These are phyloP conservation scores for Paraconiothyrium sp. DNA, from an alignment of 2,329 filamentous ascomycete species.

Conservation along the genomic window DNA sequence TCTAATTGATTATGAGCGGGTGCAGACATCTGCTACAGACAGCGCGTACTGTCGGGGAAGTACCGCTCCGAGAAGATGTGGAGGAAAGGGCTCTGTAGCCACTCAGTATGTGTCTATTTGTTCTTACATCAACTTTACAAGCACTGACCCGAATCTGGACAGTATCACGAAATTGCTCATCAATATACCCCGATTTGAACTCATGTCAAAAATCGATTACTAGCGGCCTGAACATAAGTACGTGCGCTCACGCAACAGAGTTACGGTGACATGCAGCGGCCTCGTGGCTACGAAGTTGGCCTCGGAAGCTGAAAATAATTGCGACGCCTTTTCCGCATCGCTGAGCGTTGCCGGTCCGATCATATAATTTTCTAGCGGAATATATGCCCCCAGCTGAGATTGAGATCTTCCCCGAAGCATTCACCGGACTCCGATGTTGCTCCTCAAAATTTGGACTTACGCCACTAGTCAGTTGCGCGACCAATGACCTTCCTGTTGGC, in stretches of 20 bases:
- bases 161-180: constrained; percentile 12
- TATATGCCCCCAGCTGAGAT: neutral
- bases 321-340: neutral
- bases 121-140: neutral
- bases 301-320: neutral
- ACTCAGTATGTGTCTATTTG: constrained; percentile 33
- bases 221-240: neutral
- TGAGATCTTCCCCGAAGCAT: neutral
- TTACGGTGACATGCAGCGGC: no score
- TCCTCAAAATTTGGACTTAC: constrained; percentile 13
- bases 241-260: neutral
- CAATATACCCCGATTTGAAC: constrained; percentile 7
- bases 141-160: constrained; percentile 8
- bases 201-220: neutral
- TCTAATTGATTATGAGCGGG: neutral
- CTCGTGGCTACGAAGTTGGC: neutral
- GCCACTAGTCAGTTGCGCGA: constrained; percentile 6
- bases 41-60: constrained; percentile 17
- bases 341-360: neutral
- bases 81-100: constrained; percentile 49
- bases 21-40: constrained; percentile 6
- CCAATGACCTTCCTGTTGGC: neutral
- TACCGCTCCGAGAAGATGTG: constrained; percentile 38
- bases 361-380: neutral
- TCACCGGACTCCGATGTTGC: constrained; percentile 10